Evolutionary conservation across 192 early-diverging fungal species (phyloP).

Genomic region (Umbelopsis sp.): DNA sequence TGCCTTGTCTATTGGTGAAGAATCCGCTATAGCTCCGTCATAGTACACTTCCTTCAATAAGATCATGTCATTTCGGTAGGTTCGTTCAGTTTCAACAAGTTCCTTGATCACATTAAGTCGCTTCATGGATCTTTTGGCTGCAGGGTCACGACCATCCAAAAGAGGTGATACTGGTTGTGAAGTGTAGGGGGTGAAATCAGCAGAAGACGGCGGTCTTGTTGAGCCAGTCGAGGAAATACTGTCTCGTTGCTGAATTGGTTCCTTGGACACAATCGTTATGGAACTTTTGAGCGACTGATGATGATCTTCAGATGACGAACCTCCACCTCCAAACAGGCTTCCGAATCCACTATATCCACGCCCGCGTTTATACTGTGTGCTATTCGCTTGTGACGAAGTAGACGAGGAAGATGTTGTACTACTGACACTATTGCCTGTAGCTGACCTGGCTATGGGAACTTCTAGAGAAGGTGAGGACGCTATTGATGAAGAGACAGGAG

Average conservation of each 20-base stretch:
- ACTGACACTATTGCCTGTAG: constrained; percentile 22
- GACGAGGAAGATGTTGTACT: constrained; percentile 22
- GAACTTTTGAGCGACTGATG: constrained; percentile 18
- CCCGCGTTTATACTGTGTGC: neutral
- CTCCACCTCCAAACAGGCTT: constrained; percentile 11
- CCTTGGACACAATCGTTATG: constrained; percentile 7
- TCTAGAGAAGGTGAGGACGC: neutral
- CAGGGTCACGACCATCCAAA: constrained; percentile 18
- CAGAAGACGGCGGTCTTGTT: constrained; percentile 14
- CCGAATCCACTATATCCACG: neutral
- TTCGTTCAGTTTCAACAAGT: constrained; percentile 74
- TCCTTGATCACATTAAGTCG: constrained; percentile 74
- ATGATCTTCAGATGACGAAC: constrained; percentile 13
- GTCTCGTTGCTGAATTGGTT: neutral
- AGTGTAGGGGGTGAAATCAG: neutral
- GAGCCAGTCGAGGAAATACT: neutral
- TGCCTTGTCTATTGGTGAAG: constrained; percentile 46
- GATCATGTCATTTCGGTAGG: constrained; percentile 74
- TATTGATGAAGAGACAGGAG: neutral
- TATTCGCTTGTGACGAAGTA: neutral
- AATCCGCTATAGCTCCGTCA: constrained; percentile 51
- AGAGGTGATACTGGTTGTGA: constrained; percentile 20
- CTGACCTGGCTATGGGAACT: constrained; percentile 4
- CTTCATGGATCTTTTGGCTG: constrained; percentile 41
- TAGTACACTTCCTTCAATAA: constrained; percentile 73